Percentiles rank a stretch among this genome's conserved stretches.
Conservation (phyloP, 2,329 filamentous ascomycete species). For the Talaromyces marneffei region DNA sequence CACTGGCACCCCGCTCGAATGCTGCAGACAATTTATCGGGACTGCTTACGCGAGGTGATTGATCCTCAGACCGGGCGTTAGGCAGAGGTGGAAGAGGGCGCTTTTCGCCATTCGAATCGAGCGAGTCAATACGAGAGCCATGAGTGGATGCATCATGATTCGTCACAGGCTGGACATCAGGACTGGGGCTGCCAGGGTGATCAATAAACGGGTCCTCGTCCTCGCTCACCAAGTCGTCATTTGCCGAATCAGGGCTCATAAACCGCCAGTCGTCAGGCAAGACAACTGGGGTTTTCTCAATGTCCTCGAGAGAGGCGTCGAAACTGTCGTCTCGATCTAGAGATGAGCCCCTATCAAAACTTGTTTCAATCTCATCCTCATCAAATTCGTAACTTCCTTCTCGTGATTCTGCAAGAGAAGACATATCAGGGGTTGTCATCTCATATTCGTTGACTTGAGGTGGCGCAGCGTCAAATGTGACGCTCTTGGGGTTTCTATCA, state of each 20-base stretch:
- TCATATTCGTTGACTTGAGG: slow-evolving; percentile 97
- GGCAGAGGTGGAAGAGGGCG: slow-evolving; percentile 84
- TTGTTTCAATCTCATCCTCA: slow-evolving; percentile 66
- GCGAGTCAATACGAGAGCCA: slow-evolving; percentile 63
- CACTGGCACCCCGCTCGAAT: slow-evolving; percentile 60
- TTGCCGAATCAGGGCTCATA: slow-evolving; percentile 61
- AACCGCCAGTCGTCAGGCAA: slow-evolving; percentile 91
- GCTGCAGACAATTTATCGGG: slow-evolving; percentile 62
- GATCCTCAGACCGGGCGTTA: slow-evolving; percentile 35
- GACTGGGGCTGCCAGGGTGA: slow-evolving; percentile 60
- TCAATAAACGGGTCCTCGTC: slow-evolving; percentile 64
- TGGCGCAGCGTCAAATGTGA: slow-evolving; percentile 90
- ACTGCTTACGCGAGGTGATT: slow-evolving; percentile 48
- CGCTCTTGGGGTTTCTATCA: slow-evolving; percentile 67
- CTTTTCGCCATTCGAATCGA: slow-evolving; percentile 72
- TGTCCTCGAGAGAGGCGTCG: slow-evolving; percentile 89
- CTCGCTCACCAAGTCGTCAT: slow-evolving; percentile 48
- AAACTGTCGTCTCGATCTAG: slow-evolving; percentile 78
- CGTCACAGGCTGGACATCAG: slow-evolving; percentile 49
- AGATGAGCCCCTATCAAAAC: slow-evolving; percentile 52
- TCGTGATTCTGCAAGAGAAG: slow-evolving; percentile 80
- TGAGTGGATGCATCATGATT: slow-evolving; percentile 23
- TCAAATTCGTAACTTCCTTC: slow-evolving; percentile 87
- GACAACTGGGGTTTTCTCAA: slow-evolving; percentile 96
- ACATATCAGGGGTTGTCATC: slow-evolving; percentile 94